These are phyloP conservation scores for Acarospora socialis DNA, from an alignment of 2,329 filamentous ascomycete species.

Conservation along the genomic window DNA sequence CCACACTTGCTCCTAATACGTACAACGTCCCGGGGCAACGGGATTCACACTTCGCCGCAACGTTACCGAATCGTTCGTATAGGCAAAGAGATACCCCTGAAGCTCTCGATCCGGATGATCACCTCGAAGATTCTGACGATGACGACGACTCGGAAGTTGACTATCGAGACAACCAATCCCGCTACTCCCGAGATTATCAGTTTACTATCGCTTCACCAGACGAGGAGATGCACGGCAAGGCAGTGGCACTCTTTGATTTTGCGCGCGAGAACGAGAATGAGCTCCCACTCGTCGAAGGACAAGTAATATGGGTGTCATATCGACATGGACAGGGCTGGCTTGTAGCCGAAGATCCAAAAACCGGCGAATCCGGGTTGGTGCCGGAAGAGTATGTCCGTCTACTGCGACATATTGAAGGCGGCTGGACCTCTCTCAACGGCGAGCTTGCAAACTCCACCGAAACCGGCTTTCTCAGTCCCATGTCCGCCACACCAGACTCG, in stretches of 20 bases:
- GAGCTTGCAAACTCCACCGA: constrained; percentile 31
- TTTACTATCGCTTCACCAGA: constrained; percentile 92
- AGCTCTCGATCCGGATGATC: constrained; percentile 40
- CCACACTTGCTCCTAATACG: constrained; percentile 26
- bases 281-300: constrained; percentile 78
- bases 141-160: constrained; percentile 41
- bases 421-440: constrained; percentile 58
- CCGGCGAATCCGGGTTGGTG: constrained; percentile 82
- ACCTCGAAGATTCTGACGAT: constrained; percentile 36
- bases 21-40: constrained; percentile 33
- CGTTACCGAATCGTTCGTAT: constrained; percentile 23
- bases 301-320: constrained; percentile 93
- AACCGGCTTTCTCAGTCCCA: constrained; percentile 40
- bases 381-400: constrained; percentile 93
- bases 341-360: constrained; percentile 89
- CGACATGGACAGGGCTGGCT: constrained; percentile 94
- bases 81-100: constrained; percentile 25
- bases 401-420: constrained; percentile 83
- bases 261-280: constrained; percentile 93
- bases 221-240: constrained; percentile 95
- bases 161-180: constrained; percentile 24
- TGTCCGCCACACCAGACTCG: constrained; percentile 28
- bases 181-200: constrained; percentile 83
- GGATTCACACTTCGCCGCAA: constrained; percentile 41
- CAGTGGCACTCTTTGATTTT: constrained; percentile 91